A percentile compares a stretch with the other conserved stretches of the same genome.
Conservation (phyloP, 495 filamentous ascomycete genomes). For the Podospora bellae-mahoneyi region DNA sequence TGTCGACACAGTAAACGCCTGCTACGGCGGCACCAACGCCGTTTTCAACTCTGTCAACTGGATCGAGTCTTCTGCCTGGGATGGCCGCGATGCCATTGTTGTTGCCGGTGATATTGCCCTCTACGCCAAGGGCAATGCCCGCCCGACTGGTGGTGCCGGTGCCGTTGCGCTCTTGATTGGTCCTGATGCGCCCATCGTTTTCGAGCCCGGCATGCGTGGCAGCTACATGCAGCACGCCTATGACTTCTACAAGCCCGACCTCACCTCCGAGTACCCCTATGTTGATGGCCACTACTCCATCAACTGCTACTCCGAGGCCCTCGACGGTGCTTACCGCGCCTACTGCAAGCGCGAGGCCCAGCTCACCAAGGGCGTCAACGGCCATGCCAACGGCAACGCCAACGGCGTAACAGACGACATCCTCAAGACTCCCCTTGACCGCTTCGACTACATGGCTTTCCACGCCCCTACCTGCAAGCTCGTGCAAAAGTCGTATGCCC, state of each 20-base stretch:
- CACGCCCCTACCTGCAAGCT: conserved; percentile 98
- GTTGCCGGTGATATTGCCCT: conserved; percentile 96
- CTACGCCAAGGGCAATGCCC: conserved; percentile 92
- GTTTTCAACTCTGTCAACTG: conserved; percentile 97
- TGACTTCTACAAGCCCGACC: conserved; percentile 98
- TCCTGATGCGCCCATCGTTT: conserved; percentile 83
- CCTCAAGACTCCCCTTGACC: conserved; percentile 72
- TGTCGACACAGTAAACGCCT: conserved; percentile 94
- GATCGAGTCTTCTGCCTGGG: conserved; percentile 97
- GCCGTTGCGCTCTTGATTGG: conserved; percentile 93
- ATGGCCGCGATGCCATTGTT: conserved; percentile 90
- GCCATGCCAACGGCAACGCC: conserved; percentile 39
- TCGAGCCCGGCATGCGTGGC: conserved; percentile 89
- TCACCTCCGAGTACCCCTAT: conserved; percentile 95
- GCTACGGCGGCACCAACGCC: conserved; percentile 97
- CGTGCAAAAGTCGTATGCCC: conserved; percentile 90
- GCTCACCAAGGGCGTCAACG: conserved; percentile 55
- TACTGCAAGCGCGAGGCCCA: conserved; percentile 81
- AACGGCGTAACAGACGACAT: conserved; percentile 46
- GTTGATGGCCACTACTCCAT: conserved; percentile 96
- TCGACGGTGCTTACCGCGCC: conserved; percentile 93
- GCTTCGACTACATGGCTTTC: conserved; percentile 95
- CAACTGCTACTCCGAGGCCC: conserved; percentile 91
- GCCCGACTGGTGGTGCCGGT: conserved; percentile 93
- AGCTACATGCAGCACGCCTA: conserved; percentile 93